Percentiles rank a stretch among this genome's conserved stretches.
These are phyloP conservation scores for Aspergillus sp. DNA, from an alignment of 2,329 filamentous ascomycete species.

Conservation along the genomic window DNA sequence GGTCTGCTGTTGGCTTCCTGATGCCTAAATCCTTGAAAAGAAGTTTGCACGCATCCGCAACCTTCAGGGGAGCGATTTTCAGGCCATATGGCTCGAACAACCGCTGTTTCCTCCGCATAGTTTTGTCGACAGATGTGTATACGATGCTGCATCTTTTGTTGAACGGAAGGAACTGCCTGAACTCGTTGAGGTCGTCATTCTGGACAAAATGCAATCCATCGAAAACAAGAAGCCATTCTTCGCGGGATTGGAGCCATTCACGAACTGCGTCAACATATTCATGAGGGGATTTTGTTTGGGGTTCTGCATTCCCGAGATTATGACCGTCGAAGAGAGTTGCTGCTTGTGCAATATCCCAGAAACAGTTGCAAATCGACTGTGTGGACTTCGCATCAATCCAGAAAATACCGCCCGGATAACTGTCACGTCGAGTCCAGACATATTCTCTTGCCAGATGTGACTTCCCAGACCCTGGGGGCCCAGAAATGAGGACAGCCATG, in stretches of 20 bases:
- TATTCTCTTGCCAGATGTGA: slow-evolving; percentile 61
- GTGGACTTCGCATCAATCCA: slow-evolving; percentile 57
- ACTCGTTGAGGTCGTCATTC: slow-evolving; percentile 40
- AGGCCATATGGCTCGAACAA: slow-evolving; percentile 53
- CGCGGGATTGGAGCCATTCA: slow-evolving; percentile 51
- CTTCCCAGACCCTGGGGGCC: slow-evolving; percentile 58
- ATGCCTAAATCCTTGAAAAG: slow-evolving; percentile 56
- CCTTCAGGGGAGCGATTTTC: slow-evolving; percentile 45
- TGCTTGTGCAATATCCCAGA: slow-evolving; percentile 56
- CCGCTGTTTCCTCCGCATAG: slow-evolving; percentile 46
- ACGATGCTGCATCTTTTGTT: slow-evolving; percentile 55
- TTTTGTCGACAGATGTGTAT: slow-evolving; percentile 57
- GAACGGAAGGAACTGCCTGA: slow-evolving; percentile 56
- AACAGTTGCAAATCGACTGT: slow-evolving; percentile 52
- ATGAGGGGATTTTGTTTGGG: slow-evolving; percentile 30
- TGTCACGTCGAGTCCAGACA: slow-evolving; percentile 49
- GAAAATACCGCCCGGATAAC: slow-evolving; percentile 58
- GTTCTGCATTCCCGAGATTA: slow-evolving; percentile 29
- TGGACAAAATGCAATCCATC: slow-evolving; percentile 57
- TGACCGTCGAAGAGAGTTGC: slow-evolving; percentile 41
- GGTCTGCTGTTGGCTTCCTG: slow-evolving; percentile 45
- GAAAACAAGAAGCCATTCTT: slow-evolving; percentile 59
- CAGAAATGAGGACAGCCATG: slow-evolving; percentile 54
- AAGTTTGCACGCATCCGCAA: slow-evolving; percentile 50
- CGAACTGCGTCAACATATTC: slow-evolving; percentile 50